phyloP scores from a whole-genome alignment of 179 eudicot species.

The Camellia oleifera region DNA sequence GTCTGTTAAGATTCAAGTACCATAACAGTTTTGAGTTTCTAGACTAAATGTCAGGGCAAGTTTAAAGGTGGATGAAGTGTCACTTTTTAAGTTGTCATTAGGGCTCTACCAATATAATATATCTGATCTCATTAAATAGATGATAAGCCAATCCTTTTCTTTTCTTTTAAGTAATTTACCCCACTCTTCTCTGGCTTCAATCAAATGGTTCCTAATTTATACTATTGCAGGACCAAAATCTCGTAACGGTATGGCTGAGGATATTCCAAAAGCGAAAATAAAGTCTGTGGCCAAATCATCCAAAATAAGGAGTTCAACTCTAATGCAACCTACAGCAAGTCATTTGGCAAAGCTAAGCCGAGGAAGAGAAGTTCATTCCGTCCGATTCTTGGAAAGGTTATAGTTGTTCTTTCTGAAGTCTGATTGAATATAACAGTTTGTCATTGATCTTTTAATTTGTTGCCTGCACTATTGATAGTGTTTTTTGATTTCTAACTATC shows the following conservation, averaged over 20 bases:
- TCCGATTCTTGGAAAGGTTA: conserved; percentile 28
- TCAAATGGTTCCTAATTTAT: not conserved
- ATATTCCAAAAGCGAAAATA: conserved; percentile 19
- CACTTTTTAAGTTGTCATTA: not conserved
- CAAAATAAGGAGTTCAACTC: conserved; percentile 33
- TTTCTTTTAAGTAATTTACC: not conserved
- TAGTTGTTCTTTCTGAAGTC: not conserved
- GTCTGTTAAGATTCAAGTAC: no score
- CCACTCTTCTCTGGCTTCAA: not conserved
- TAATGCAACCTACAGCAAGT: conserved; percentile 58
- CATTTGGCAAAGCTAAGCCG: conserved; percentile 49
- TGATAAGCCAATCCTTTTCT: not conserved
- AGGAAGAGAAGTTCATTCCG: conserved; percentile 19
- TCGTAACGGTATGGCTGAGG: conserved; percentile 13
- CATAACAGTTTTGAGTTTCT: no score
- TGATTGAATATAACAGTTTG: conserved; percentile 6
- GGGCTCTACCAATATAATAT: not conserved
- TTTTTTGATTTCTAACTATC: not conserved
- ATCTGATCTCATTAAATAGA: no score
- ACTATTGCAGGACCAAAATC: conserved; percentile 16
- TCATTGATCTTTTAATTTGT: not conserved
- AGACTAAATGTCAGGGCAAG: no score
- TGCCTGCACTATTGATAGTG: not conserved
- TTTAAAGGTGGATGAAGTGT: no score
- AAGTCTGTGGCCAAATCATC: conserved; percentile 25